These are phyloP conservation scores for Nymphaea colorata DNA, from an alignment of 164 flowering plant species.

Conservation along the genomic window DNA sequence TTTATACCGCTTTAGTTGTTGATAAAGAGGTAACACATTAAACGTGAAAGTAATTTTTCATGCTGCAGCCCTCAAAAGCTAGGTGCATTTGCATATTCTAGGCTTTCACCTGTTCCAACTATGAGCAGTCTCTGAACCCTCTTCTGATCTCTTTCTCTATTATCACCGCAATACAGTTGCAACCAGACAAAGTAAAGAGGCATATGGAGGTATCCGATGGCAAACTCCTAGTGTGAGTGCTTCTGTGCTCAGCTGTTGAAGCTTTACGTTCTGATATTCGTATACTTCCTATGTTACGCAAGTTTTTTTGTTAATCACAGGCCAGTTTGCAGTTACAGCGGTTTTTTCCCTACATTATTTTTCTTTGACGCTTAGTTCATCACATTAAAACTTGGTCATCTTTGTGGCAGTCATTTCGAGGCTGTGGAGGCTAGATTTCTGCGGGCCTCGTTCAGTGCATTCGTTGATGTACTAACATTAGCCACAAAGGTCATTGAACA, in stretches of 20 bases:
- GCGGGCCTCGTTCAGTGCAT: constrained; percentile 82
- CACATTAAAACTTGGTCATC: neutral
- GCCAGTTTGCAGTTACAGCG: neutral
- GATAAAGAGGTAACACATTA: constrained; percentile 61
- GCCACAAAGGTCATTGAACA: constrained; percentile 79
- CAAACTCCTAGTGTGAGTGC: constrained; percentile 67
- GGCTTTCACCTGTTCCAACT: too few species aligned
- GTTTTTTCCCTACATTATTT: neutral
- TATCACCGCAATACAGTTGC: constrained; percentile 43
- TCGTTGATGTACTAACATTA: constrained; percentile 70
- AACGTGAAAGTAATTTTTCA: neutral
- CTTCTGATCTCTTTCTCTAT: neutral
- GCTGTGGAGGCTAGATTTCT: constrained; percentile 93
- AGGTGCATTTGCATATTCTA: neutral
- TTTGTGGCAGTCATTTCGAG: constrained; percentile 59
- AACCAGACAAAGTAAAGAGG: constrained; percentile 79
- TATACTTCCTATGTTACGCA: neutral
- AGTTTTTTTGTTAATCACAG: neutral
- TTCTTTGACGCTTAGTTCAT: neutral
- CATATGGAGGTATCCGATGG: constrained; percentile 45
- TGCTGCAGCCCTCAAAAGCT: neutral
- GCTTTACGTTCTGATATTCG: neutral
- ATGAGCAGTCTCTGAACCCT: neutral
- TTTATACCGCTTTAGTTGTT: constrained; percentile 59
- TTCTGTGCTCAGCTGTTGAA: neutral